A percentile compares a stretch with the other conserved stretches of the same genome.
Evolutionary conservation across 352 stramenopile species (phyloP).

Genomic region (Globisporangium viniferum): DNA sequence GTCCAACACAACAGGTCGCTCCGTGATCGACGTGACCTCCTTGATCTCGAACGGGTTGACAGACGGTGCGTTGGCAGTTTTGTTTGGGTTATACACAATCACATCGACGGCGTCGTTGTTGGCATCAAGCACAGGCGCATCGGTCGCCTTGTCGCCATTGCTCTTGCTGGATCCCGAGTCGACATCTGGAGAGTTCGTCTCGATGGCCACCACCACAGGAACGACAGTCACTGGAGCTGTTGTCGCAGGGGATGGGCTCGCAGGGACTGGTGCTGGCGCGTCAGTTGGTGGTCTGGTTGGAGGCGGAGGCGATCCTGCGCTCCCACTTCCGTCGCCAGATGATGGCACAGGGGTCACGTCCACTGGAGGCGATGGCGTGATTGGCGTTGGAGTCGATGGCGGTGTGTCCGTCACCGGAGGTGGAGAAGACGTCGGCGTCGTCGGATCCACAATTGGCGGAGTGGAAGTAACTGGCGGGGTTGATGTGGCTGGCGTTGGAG

Average conservation of each 20-base stretch:
- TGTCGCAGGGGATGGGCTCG: slow-evolving; percentile 18
- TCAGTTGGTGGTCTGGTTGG: slow-evolving; percentile 14
- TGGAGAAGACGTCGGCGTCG: background rate
- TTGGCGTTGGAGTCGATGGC: background rate
- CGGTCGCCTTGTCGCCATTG: slow-evolving; percentile 16
- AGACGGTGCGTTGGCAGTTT: slow-evolving; percentile 22
- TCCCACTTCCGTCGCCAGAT: background rate
- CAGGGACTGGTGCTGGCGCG: background rate
- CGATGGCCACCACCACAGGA: slow-evolving; percentile 30
- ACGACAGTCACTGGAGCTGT: slow-evolving; percentile 24
- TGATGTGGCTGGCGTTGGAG: background rate
- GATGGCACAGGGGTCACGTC: background rate
- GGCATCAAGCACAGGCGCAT: slow-evolving; percentile 23
- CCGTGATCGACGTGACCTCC: slow-evolving; percentile 25
- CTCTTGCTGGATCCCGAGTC: slow-evolving; percentile 14
- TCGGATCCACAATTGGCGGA: background rate
- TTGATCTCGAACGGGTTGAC: slow-evolving; percentile 56
- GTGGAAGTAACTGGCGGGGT: background rate
- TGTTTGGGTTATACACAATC: slow-evolving; percentile 42
- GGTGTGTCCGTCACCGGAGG: slow-evolving; percentile 12
- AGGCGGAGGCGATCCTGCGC: slow-evolving; percentile 16
- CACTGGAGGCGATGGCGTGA: slow-evolving; percentile 8
- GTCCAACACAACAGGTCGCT: slow-evolving; percentile 47
- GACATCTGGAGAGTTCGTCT: slow-evolving; percentile 28
- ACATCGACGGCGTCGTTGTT: slow-evolving; percentile 43